phyloP scores from a whole-genome alignment of 2,329 filamentous ascomycete species.

The Huntiella omanensis region DNA sequence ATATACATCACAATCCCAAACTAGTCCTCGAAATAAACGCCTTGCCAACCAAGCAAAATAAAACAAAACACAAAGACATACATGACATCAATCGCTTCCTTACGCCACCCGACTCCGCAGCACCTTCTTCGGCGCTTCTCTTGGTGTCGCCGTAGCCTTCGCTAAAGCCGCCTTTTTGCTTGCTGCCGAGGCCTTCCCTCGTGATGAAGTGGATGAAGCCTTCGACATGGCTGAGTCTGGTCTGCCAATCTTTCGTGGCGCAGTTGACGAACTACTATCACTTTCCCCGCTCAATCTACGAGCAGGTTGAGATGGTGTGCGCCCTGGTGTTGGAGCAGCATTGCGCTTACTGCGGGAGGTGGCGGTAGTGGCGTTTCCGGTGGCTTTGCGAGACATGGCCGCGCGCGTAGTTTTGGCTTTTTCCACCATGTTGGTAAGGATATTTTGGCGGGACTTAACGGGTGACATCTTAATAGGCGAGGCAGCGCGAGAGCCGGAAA shows the following conservation, averaged over 20 bases:
- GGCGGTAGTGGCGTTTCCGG: constrained; percentile 25
- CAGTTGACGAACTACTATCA: constrained; percentile 44
- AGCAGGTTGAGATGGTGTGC: constrained; percentile 25
- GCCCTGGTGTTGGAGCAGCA: constrained; percentile 22
- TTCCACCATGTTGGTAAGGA: constrained; percentile 39
- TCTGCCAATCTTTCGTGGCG: constrained; percentile 33
- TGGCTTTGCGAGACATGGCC: constrained; percentile 27
- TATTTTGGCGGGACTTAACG: constrained; percentile 19
- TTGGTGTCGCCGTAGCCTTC: constrained; percentile 30
- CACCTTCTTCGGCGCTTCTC: constrained; percentile 32
- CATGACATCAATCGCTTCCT: neutral
- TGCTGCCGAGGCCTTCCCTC: constrained; percentile 30
- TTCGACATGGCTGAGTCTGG: constrained; percentile 23
- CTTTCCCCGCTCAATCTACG: constrained; percentile 46
- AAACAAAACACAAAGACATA: neutral
- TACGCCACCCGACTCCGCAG: constrained; percentile 29
- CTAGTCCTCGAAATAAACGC: neutral
- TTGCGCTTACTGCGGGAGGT: constrained; percentile 22
- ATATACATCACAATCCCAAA: neutral
- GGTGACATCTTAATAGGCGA: constrained; percentile 34
- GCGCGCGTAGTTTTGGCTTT: constrained; percentile 38
- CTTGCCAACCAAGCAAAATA: neutral
- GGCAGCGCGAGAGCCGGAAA: constrained; percentile 11
- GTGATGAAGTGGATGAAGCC: constrained; percentile 9
- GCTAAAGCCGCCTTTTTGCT: constrained; percentile 28